A percentile compares a stretch with the other conserved stretches of the same genome.
These are phyloP conservation scores for Arctium minus DNA, from an alignment of 129 eudicot species.

Conservation along the genomic window DNA sequence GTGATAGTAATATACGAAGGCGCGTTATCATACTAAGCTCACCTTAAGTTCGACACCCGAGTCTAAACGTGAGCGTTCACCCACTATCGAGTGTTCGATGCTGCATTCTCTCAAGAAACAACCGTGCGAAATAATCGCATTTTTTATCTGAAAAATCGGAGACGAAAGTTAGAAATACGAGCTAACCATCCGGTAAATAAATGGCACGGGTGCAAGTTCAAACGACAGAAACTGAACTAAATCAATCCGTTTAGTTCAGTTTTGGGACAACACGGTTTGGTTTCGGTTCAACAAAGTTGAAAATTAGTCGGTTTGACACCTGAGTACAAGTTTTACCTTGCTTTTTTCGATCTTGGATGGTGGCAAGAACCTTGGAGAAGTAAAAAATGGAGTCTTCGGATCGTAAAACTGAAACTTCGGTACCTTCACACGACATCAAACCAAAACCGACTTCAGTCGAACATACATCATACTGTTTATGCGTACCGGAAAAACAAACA, in stretches of 20 bases:
- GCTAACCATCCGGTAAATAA: neutral
- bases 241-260: too few species aligned
- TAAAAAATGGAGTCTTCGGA: constrained; percentile 90
- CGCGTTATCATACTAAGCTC: neutral
- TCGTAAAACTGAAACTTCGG: constrained; percentile 92
- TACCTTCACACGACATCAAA: constrained; percentile 37
- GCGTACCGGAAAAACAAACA: neutral
- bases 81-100: constrained; percentile 86
- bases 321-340: constrained; percentile 43
- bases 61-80: constrained; percentile 96
- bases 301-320: neutral
- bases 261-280: too few species aligned
- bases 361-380: constrained; percentile 92
- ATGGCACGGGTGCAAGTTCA: too few species aligned
- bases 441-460: neutral
- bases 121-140: constrained; percentile 92
- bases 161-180: neutral
- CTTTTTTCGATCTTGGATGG: constrained; percentile 89
- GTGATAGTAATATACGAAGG: neutral
- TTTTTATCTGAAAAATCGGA: constrained; percentile 60
- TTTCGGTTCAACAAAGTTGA: neutral
- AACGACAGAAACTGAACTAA: too few species aligned
- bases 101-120: constrained; percentile 88
- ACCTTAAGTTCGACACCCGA: constrained; percentile 91
- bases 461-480: neutral